These are phyloP conservation scores for Grosmannia clavigera DNA, from an alignment of 2,329 filamentous ascomycete genomes.

Conservation along the genomic window DNA sequence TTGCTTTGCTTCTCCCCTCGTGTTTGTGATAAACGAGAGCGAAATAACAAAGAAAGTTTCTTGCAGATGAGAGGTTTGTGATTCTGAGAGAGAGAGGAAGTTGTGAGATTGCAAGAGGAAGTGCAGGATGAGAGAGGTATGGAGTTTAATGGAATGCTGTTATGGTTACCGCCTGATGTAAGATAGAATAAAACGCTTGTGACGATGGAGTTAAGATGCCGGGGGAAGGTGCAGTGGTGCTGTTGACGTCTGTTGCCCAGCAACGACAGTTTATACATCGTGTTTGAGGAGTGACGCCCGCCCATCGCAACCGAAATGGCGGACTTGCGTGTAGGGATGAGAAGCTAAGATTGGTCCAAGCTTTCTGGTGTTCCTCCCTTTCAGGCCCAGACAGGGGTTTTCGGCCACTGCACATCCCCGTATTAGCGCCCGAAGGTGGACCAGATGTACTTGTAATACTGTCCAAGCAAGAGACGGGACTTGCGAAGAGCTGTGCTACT, in stretches of 20 bases:
- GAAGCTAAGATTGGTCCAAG: neutral
- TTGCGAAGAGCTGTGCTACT: too few relatives aligned
- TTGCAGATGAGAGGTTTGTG: neutral
- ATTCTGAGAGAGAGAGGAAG: neutral
- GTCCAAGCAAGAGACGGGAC: too few relatives aligned
- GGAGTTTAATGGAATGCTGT: constrained; percentile 13
- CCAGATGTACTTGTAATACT: neutral
- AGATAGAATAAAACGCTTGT: neutral
- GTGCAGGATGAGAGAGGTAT: constrained; percentile 4
- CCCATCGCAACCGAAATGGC: neutral
- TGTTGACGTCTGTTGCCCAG: constrained; percentile 14
- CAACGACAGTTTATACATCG: constrained; percentile 4
- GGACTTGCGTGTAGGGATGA: neutral
- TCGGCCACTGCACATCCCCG: neutral
- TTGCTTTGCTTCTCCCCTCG: neutral
- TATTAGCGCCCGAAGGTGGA: neutral
- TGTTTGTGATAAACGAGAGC: neutral
- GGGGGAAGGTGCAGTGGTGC: neutral
- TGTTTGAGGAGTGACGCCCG: neutral
- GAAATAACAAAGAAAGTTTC: neutral
- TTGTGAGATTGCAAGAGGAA: neutral
- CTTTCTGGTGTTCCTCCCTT: neutral
- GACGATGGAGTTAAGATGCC: constrained; percentile 3
- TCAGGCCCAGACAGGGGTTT: neutral
- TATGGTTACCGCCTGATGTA: neutral